Evolutionary conservation across 345 rosid species (phyloP).

Genomic region (Gossypium mustelinum): DNA sequence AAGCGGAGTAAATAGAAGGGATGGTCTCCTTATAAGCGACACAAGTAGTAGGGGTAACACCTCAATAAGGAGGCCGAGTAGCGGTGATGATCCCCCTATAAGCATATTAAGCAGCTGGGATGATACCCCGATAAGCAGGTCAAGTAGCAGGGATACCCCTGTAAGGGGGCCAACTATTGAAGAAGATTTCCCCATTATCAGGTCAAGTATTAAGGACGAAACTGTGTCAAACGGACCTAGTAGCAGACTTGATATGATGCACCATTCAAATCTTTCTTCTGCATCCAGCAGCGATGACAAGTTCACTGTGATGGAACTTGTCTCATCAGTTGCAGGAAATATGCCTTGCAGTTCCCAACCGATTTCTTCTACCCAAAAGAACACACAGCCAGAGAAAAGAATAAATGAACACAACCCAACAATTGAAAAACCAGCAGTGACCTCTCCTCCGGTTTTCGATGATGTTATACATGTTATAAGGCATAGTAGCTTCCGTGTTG

Average conservation of each 20-base stretch:
- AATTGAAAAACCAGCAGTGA: neutral
- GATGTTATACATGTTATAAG: conserved; percentile 1
- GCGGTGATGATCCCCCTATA: conserved; percentile 15
- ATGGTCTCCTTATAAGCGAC: conserved; percentile 8
- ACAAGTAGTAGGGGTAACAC: conserved; percentile 19
- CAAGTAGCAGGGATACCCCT: too few relatives aligned
- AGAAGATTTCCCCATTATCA: neutral
- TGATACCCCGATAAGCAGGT: conserved; percentile 13
- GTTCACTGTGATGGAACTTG: neutral
- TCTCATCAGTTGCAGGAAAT: neutral
- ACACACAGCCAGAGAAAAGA: neutral
- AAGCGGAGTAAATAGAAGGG: neutral
- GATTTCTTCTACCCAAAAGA: neutral
- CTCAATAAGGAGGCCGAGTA: conserved; percentile 15
- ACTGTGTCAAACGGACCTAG: neutral
- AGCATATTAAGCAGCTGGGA: conserved; percentile 18
- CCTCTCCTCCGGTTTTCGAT: neutral
- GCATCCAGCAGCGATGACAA: neutral
- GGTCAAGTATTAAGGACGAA: neutral
- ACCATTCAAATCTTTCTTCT: neutral
- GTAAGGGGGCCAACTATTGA: neutral
- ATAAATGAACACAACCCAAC: neutral
- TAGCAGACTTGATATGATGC: neutral
- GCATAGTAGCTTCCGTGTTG: neutral
- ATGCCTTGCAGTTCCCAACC: neutral